A percentile compares a stretch with the other conserved stretches of the same genome.
phyloP scores from a whole-genome alignment of 192 early-diverging fungal genomes.

The Diversispora epigaea region DNA sequence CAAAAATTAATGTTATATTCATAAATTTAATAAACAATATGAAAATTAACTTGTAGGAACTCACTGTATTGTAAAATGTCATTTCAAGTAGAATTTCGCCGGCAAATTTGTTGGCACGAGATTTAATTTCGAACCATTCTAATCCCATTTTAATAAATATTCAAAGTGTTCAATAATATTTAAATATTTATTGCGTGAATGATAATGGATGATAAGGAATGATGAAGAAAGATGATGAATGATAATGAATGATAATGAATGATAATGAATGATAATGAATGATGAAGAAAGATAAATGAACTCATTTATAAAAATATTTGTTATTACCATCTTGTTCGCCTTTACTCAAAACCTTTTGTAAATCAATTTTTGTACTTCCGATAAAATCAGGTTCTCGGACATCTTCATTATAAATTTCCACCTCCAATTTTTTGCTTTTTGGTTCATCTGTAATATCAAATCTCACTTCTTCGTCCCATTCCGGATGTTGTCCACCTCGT shows the following conservation, averaged over 20 bases:
- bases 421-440: conserved; percentile 8
- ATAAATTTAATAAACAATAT: background rate
- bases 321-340: conserved; percentile 56
- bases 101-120: background rate
- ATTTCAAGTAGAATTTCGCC: conserved; percentile 28
- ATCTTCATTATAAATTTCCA: conserved; percentile 47
- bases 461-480: conserved; percentile 59
- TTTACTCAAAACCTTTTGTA: conserved; percentile 47
- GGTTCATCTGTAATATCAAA: conserved; percentile 4
- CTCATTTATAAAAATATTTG: background rate
- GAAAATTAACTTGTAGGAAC: background rate
- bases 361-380: conserved; percentile 50
- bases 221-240: background rate
- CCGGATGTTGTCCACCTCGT: conserved; percentile 56
- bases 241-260: background rate
- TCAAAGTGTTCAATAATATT: too few species aligned
- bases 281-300: background rate
- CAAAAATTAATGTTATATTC: too few species aligned
- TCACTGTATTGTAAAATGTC: conserved; percentile 27
- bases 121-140: conserved; percentile 18
- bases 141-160: background rate
- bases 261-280: background rate
- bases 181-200: too few species aligned
- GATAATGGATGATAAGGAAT: background rate
- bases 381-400: conserved; percentile 53